Conservation (phyloP, 2,329 filamentous ascomycete genomes). For the Trichoderma cornu-damae region DNA sequence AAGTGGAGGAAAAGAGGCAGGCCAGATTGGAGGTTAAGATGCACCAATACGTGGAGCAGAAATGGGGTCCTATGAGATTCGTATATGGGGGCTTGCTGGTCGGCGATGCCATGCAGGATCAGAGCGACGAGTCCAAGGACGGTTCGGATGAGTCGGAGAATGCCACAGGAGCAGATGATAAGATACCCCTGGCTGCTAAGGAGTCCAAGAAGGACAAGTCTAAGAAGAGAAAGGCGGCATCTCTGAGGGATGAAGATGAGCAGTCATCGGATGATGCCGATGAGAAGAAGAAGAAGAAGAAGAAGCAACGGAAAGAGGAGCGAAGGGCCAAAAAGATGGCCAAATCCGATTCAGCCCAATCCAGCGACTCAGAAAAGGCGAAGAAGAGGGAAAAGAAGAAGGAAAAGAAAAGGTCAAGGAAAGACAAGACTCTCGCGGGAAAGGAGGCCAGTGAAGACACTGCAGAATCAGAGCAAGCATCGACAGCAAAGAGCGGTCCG, state of each 20-base stretch:
- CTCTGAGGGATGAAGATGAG: slow-evolving; percentile 31
- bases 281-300: slow-evolving; percentile 35
- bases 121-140: slow-evolving; percentile 22
- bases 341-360: slow-evolving; percentile 26
- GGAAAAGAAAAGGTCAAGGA: slow-evolving; percentile 32
- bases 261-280: slow-evolving; percentile 23
- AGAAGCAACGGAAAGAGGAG: slow-evolving; percentile 38
- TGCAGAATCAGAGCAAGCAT: neutral
- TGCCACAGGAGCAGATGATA: slow-evolving; percentile 18
- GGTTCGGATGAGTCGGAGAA: slow-evolving; percentile 24
- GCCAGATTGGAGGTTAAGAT: slow-evolving; percentile 65
- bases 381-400: slow-evolving; percentile 29
- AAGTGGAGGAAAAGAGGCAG: slow-evolving; percentile 64
- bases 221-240: slow-evolving; percentile 47
- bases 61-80: slow-evolving; percentile 78
- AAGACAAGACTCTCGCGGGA: slow-evolving; percentile 7
- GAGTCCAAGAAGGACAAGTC: slow-evolving; percentile 43
- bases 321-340: slow-evolving; percentile 34
- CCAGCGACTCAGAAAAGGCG: slow-evolving; percentile 21
- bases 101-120: slow-evolving; percentile 49
- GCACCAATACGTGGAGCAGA: slow-evolving; percentile 66
- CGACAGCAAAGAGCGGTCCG: slow-evolving; percentile 25
- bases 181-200: slow-evolving; percentile 27
- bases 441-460: neutral
- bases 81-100: slow-evolving; percentile 73